Base-by-base conservation (phyloP, 2,329 filamentous ascomycete genomes). In the Trichoderma oligosporum region DNA sequence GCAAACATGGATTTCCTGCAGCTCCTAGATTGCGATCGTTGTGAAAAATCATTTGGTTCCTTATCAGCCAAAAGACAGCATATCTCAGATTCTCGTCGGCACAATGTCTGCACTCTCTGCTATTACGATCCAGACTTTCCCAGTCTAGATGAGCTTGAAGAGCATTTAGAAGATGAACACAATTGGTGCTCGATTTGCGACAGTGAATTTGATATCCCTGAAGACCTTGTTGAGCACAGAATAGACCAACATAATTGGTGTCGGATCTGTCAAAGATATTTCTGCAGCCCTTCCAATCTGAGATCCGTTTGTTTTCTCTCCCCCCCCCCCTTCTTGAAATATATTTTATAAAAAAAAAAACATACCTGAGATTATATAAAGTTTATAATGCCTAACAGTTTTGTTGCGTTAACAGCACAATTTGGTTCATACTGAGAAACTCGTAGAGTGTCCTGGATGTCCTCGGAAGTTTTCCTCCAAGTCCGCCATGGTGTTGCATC, bases 401-500 rank as follows among this genome's bases (percentile, higher is more conserved):
- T 31, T 31, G 5, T 31, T 31, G 5, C 11, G 27, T 31, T 11
- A 31, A 31, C 35, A 68, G 66, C 66, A 67, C 33, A 38, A 31
- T 11, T 57, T 60, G 12, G 56, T 29, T 7, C 66, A 67, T 4
- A 24, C 36, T 1, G 16, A 14, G 2, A 64, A 39, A 9, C 35
- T 12, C 1, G 9, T 62, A 1, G 33, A 63, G 16, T 68, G 66
- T 3, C 36, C 58, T 1, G 61, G 62, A 2, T 68, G 65, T 12
- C 1, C 42, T 2, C 24, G 62, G 3, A 36, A 9, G 27, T 67
- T 67, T 9, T 45, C 42, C 2, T 57, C 57, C 0, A 12, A 61
- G 1, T 67, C 65, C 1, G 66, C 65, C 4, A 63, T 65, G 61
- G 46, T 68, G 24, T 54, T 68, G 7, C 66, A 68, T 38, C 54